These are phyloP conservation scores for Oryza punctata DNA, from an alignment of 176 grass and related monocot species.

Conservation along the genomic window DNA sequence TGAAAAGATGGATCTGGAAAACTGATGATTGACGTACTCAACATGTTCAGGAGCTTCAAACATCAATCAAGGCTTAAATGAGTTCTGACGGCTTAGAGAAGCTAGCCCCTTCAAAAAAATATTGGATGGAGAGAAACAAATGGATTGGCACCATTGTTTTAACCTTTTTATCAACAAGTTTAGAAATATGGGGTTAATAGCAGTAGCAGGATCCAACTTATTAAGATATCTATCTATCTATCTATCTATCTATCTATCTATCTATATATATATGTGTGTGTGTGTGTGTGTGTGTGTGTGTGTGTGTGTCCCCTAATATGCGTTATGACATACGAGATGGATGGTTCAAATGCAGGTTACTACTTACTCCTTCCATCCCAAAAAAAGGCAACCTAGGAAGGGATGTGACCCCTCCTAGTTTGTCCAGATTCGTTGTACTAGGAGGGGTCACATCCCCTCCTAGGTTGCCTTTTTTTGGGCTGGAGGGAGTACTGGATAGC, in stretches of 20 bases:
- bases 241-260: too few relatives aligned
- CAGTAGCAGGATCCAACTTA: neutral
- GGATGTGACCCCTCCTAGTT: too few relatives aligned
- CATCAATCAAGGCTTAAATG: neutral
- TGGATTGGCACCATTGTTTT: neutral
- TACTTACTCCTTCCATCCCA: too few relatives aligned
- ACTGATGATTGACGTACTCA: neutral
- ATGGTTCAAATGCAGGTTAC: neutral
- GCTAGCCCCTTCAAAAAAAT: neutral
- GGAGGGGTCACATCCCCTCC: too few relatives aligned
- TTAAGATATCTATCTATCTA: too few relatives aligned
- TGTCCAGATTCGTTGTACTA: too few relatives aligned
- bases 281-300: too few relatives aligned
- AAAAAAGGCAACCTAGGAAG: too few relatives aligned
- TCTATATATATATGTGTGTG: too few relatives aligned
- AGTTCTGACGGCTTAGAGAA: neutral
- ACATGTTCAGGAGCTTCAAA: neutral
- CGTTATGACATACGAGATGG: neutral
- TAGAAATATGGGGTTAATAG: neutral
- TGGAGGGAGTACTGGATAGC: neutral
- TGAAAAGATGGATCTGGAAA: neutral
- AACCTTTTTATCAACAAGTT: neutral
- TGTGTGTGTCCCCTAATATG: too few relatives aligned
- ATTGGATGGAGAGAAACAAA: neutral
- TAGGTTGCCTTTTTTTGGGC: too few relatives aligned